These are phyloP conservation scores for Wilcoxina mikolae DNA, from an alignment of 495 filamentous ascomycete genomes.

Conservation along the genomic window DNA sequence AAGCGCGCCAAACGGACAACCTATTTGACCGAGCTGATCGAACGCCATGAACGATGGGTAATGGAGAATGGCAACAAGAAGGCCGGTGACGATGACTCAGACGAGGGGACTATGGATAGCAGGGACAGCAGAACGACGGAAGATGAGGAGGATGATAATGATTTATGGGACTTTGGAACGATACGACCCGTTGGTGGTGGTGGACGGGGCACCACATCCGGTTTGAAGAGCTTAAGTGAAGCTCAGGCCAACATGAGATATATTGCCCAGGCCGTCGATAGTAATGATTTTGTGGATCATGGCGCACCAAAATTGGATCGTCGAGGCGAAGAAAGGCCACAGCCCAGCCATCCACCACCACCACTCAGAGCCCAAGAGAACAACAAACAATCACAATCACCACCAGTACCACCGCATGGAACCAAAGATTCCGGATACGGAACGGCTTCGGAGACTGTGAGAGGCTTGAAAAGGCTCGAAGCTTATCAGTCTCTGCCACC, in stretches of 20 bases:
- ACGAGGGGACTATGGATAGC: slow-evolving; percentile 45
- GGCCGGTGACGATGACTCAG: slow-evolving; percentile 48
- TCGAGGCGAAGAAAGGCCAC: not conserved
- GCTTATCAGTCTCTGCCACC: slow-evolving; percentile 24
- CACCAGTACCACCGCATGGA: slow-evolving; percentile 22
- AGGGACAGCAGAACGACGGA: slow-evolving; percentile 51
- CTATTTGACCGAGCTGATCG: slow-evolving; percentile 71
- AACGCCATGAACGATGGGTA: slow-evolving; percentile 36
- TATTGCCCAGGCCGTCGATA: slow-evolving; percentile 22
- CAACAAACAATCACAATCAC: slow-evolving; percentile 8
- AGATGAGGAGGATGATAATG: slow-evolving; percentile 51
- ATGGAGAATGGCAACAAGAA: slow-evolving; percentile 51
- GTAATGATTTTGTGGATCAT: slow-evolving; percentile 3
- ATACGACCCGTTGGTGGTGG: slow-evolving; percentile 46
- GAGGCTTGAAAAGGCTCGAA: slow-evolving; percentile 20
- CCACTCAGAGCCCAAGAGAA: not conserved
- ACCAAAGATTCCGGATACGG: slow-evolving; percentile 24
- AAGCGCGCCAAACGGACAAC: slow-evolving; percentile 72
- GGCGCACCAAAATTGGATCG: not conserved
- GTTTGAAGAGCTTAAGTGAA: slow-evolving; percentile 23
- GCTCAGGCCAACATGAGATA: slow-evolving; percentile 26
- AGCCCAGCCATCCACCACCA: not conserved
- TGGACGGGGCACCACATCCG: slow-evolving; percentile 7
- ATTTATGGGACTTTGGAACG: slow-evolving; percentile 98
- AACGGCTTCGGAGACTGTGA: slow-evolving; percentile 22